Conservation (phyloP, 345 rosid genomes). For the Heritiera littoralis region DNA sequence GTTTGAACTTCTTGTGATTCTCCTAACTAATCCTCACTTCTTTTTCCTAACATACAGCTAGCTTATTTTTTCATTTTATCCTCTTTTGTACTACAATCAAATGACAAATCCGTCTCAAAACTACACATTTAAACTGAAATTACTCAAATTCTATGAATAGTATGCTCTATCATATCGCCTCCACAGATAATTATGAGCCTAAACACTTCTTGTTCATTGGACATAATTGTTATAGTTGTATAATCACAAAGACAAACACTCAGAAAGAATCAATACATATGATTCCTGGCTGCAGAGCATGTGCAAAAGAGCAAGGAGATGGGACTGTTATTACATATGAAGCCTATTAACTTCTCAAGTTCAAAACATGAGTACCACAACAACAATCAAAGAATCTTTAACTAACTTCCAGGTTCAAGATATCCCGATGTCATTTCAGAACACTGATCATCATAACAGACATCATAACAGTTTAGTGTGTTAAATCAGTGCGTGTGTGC, state of each 20-base stretch:
- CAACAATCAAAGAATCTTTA: not conserved
- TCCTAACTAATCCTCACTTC: not conserved
- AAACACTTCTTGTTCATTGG: not conserved
- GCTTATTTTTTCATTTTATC: not conserved
- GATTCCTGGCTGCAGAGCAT: not conserved
- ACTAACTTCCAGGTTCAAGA: not conserved
- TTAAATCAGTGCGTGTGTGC: no score
- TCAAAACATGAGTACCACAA: not conserved
- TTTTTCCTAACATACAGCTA: not conserved
- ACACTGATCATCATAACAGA: conserved; percentile 11
- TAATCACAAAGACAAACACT: conserved; percentile 1
- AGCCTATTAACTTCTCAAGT: conserved; percentile 9
- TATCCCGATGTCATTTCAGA: not conserved
- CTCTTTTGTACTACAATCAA: not conserved
- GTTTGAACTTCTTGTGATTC: not conserved
- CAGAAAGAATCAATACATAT: conserved; percentile 11
- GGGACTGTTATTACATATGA: not conserved
- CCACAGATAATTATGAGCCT: not conserved
- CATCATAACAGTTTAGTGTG: not conserved
- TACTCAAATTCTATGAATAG: not conserved
- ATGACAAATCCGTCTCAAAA: not conserved
- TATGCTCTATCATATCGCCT: not conserved
- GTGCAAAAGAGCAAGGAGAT: not conserved
- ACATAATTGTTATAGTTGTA: not conserved
- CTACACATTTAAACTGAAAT: not conserved